Conservation (phyloP, 305 asterid genomes). For the Solanum chacoense region DNA sequence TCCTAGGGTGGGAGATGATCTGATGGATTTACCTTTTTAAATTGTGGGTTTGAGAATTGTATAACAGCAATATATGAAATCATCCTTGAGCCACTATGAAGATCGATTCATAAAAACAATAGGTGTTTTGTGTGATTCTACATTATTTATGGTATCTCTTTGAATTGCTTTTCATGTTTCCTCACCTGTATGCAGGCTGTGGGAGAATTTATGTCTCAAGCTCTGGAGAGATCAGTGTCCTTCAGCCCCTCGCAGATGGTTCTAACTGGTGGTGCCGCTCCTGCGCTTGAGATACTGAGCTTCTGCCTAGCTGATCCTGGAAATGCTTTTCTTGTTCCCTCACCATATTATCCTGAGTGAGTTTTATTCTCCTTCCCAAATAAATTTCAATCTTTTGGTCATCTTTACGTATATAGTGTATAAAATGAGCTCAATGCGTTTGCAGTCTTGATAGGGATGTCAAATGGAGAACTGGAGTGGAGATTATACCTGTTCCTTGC, state of each 20-base stretch:
- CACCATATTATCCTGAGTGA: conserved; percentile 58
- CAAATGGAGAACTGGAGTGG: conserved; percentile 49
- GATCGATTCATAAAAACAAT: not conserved
- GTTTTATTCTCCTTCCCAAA: conserved; percentile 6
- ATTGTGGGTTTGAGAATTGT: not conserved
- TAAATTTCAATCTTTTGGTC: not conserved
- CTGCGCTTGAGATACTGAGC: conserved; percentile 51
- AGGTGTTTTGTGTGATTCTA: not conserved
- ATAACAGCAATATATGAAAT: not conserved
- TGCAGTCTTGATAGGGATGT: conserved; percentile 47
- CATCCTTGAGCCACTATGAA: not conserved
- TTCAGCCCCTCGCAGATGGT: conserved; percentile 39
- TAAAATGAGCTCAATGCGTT: not conserved
- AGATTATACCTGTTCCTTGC: conserved; percentile 49
- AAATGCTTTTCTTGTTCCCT: conserved; percentile 56
- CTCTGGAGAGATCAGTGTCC: conserved; percentile 25
- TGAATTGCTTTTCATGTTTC: not conserved
- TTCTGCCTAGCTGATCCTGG: conserved; percentile 54
- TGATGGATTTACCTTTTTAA: not conserved
- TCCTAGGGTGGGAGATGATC: not conserved
- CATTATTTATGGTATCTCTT: not conserved
- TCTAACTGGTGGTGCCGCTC: conserved; percentile 36
- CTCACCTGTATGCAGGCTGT: conserved; percentile 27
- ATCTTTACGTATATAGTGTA: not conserved
- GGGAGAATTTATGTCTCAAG: conserved; percentile 47